Base-by-base conservation (phyloP, 352 stramenopile species). In the Albugo laibachii region DNA sequence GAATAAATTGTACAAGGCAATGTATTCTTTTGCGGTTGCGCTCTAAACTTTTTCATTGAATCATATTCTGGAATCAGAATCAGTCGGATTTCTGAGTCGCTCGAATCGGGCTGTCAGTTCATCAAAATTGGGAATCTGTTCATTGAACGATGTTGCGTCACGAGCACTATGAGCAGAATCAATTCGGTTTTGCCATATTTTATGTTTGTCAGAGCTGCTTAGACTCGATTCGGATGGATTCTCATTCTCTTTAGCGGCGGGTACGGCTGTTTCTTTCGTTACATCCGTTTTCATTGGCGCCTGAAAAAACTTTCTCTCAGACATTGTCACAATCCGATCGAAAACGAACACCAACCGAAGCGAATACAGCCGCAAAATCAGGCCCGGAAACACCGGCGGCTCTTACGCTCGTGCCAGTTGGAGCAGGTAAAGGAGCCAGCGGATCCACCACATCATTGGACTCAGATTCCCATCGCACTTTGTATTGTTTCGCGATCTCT, bases 401-500 rank as follows among this genome's bases (percentile, higher is more conserved):
- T 24, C 53, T 55, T 34, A 97, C 77, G 5, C 75, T 92, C 27
- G 73, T 62, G 12, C 92, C 92, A 6, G 75, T 83, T 1, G 92
- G 89, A 27, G 87, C 83, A 24, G 77, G 71, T 60, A 95, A 97
- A 11, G 87, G 81, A 31, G 75, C 76, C 5, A 92, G 56, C 14
- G 75, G 74, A 49, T 94, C 75, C 5, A 65, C 54, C 52, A 94
- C 78, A 46, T 66, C 60, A 0, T 59, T 49, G 54, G 93, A 73
- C 13, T 83, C 66, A 3, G 84, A 84, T 24, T 92, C 84, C 86
- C 91, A 98, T 41, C 92, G 61, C n/a, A 98, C 82, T 12, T 94
- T 81, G 57, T 93, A 94, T 55, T 97, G 79, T 50, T 96, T 93
- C 6, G 86, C 85, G 58, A 97, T 97, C 54, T 92, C 83, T 41